These are phyloP conservation scores for Mycena rebaudengoi DNA, from an alignment of 768 basidiomycete genomes.

Conservation along the genomic window DNA sequence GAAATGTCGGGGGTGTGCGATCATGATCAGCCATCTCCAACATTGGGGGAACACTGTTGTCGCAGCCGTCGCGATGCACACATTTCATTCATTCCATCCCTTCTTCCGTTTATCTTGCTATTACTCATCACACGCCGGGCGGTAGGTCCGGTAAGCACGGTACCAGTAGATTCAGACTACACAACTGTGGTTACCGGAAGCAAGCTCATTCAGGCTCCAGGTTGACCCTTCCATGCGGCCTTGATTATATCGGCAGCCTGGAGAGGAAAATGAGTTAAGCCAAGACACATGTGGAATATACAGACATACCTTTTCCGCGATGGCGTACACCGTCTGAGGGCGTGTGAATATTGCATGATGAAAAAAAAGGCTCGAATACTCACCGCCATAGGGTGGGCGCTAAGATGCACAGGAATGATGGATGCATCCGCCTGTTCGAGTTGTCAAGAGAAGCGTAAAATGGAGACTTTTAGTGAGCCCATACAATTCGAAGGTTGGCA, in stretches of 20 bases:
- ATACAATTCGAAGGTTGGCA: conserved; percentile 33
- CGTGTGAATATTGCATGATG: background rate
- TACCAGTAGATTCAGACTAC: too few species aligned
- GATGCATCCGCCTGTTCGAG: conserved; percentile 4
- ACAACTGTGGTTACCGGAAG: too few species aligned
- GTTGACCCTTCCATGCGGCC: conserved; percentile 8
- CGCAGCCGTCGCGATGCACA: too few species aligned
- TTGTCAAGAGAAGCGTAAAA: background rate
- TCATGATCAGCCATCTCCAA: too few species aligned
- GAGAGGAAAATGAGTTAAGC: background rate
- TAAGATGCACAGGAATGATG: conserved; percentile 4
- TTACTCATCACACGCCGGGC: too few species aligned
- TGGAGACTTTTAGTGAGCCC: background rate
- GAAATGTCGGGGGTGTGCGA: too few species aligned
- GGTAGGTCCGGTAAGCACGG: too few species aligned
- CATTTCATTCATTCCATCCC: too few species aligned
- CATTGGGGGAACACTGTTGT: too few species aligned
- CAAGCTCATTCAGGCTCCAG: too few species aligned
- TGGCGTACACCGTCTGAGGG: background rate
- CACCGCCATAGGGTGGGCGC: conserved; percentile 4
- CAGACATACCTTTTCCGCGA: conserved; percentile 7
- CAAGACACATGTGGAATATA: too few species aligned
- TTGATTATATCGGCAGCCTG: conserved; percentile 18
- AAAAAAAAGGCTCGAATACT: background rate
- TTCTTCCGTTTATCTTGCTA: too few species aligned